These are phyloP conservation scores for Colletotrichum echinochloae DNA, from an alignment of 2,329 filamentous ascomycete genomes.

Conservation along the genomic window DNA sequence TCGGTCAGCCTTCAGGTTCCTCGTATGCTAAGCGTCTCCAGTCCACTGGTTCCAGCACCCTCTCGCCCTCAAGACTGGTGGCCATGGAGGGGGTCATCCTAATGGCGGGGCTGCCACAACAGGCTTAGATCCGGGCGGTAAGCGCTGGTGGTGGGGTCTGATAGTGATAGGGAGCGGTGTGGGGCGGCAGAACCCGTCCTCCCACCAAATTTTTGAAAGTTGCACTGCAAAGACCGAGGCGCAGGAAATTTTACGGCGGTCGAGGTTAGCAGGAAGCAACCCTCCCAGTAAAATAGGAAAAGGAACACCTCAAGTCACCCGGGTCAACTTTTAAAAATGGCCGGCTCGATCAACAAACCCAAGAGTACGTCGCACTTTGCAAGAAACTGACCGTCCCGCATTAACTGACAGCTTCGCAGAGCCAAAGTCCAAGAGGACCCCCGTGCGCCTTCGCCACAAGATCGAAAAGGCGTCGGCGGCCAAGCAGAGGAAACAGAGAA, in stretches of 20 bases:
- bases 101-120: constrained; percentile 23
- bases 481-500: constrained; percentile 91
- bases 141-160: constrained; percentile 12
- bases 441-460: constrained; percentile 91
- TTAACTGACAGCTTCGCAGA: constrained; percentile 63
- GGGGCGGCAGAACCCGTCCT: constrained; percentile 33
- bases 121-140: constrained; percentile 29
- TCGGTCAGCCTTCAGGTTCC: background rate
- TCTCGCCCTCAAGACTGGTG: background rate
- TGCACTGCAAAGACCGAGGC: constrained; percentile 14
- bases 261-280: constrained; percentile 18
- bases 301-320: background rate
- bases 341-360: constrained; percentile 66
- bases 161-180: constrained; percentile 38
- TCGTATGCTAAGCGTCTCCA: constrained; percentile 13
- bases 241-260: constrained; percentile 36
- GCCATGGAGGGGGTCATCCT: constrained; percentile 2
- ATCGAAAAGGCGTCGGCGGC: constrained; percentile 92
- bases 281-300: constrained; percentile 6
- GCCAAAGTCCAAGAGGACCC: constrained; percentile 92
- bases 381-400: background rate
- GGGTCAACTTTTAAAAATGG: constrained; percentile 54
- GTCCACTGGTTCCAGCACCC: constrained; percentile 33
- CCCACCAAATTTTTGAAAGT: constrained; percentile 43
- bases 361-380: constrained; percentile 57